A percentile compares a stretch with the other conserved stretches of the same genome.
Evolutionary conservation across 306 rosid species (phyloP).

Genomic region (Styphnolobium japonicum): DNA sequence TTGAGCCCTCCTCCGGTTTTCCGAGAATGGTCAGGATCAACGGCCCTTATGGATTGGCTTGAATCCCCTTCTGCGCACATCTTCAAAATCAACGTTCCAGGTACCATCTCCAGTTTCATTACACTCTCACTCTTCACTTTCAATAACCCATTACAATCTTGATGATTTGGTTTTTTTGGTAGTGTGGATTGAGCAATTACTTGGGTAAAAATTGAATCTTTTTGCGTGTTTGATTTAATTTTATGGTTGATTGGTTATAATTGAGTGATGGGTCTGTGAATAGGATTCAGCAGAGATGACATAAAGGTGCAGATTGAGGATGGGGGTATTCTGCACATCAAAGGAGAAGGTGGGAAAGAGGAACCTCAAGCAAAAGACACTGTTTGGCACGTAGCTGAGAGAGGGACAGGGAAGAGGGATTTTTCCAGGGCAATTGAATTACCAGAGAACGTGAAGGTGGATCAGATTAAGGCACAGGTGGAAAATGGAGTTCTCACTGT

Average conservation of each 20-base stretch:
- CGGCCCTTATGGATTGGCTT: conserved; percentile 26
- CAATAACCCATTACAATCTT: not conserved
- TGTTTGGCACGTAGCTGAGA: conserved; percentile 72
- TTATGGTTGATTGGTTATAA: not conserved
- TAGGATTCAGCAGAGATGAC: conserved; percentile 69
- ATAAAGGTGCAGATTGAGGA: conserved; percentile 69
- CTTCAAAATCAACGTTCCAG: conserved; percentile 75
- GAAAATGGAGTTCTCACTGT: conserved; percentile 81
- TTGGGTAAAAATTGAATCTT: not conserved
- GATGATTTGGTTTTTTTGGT: not conserved
- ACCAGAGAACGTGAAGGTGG: conserved; percentile 70
- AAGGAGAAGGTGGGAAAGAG: conserved; percentile 58
- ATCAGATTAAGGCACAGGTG: conserved; percentile 72
- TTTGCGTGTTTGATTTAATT: not conserved
- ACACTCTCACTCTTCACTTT: not conserved
- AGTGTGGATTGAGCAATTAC: not conserved
- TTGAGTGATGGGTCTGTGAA: conserved; percentile 3
- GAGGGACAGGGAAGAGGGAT: conserved; percentile 45
- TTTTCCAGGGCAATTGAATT: conserved; percentile 66
- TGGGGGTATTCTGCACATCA: conserved; percentile 65
- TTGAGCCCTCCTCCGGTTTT: conserved; percentile 56
- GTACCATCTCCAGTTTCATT: conserved; percentile 24
- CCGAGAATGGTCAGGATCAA: conserved; percentile 55
- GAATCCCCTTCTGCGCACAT: conserved; percentile 68
- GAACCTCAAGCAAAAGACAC: conserved; percentile 39